These are phyloP conservation scores for Hygrophorus russula DNA, from an alignment of 768 basidiomycete species.

Conservation along the genomic window DNA sequence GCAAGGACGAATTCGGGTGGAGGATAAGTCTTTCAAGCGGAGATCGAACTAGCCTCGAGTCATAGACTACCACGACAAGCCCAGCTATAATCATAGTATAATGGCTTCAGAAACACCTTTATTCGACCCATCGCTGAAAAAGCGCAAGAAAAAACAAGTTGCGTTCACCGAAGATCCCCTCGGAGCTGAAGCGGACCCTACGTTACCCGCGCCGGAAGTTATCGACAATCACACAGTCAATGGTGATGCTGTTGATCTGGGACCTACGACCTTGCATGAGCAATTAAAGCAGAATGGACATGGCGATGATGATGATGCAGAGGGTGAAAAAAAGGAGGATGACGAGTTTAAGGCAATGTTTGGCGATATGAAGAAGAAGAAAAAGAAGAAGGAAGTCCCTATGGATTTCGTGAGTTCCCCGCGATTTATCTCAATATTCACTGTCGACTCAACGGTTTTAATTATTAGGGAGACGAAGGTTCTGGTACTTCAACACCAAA, in stretches of 20 bases:
- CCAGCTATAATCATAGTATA: conserved; percentile 11
- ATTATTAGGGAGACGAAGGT: conserved; percentile 40
- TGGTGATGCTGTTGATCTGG: conserved; percentile 69
- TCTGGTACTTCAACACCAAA: conserved; percentile 57
- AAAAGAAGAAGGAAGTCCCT: conserved; percentile 88
- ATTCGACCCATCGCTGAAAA: conserved; percentile 78
- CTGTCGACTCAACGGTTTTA: conserved; percentile 1
- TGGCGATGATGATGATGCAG: conserved; percentile 22
- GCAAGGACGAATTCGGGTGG: conserved; percentile 21
- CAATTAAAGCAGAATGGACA: conserved; percentile 48
- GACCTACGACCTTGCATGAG: conserved; percentile 65
- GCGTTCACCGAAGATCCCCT: conserved; percentile 80
- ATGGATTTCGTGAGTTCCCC: conserved; percentile 55
- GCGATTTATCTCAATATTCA: conserved; percentile 3
- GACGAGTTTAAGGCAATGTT: conserved; percentile 81
- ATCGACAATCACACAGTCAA: conserved; percentile 61
- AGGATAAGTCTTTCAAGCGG: conserved; percentile 15
- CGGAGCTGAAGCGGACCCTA: conserved; percentile 74
- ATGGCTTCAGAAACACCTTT: conserved; percentile 66
- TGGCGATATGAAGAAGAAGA: conserved; percentile 84
- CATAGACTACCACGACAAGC: conserved; percentile 7
- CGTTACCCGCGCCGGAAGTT: conserved; percentile 60
- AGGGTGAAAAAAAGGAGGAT: conserved; percentile 42
- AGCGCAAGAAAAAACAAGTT: conserved; percentile 81
- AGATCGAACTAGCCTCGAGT: conserved; percentile 9